phyloP scores from a whole-genome alignment of 208 protist species.

The Wallacemonas collosoma region DNA sequence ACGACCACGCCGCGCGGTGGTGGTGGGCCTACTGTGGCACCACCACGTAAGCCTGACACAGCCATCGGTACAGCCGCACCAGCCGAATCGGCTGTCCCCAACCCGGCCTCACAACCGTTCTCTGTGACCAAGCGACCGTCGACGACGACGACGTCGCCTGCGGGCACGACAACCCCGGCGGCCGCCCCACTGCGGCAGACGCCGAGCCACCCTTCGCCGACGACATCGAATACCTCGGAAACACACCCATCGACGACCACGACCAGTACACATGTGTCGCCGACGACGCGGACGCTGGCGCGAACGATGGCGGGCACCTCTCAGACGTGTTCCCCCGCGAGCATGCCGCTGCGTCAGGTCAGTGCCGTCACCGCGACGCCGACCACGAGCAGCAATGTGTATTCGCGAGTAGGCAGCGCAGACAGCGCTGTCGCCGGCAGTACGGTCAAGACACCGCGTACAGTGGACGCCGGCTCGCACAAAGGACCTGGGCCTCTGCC shows the following conservation, averaged over 20 bases:
- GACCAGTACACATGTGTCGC: background rate
- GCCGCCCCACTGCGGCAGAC: background rate
- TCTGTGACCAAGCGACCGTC: no score
- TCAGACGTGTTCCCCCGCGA: background rate
- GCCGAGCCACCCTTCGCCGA: no score
- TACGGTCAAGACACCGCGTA: background rate
- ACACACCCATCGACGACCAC: background rate
- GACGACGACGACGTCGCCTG: no score
- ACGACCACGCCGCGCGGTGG: background rate
- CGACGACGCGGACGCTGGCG: slow-evolving; percentile 4
- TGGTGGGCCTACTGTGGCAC: no score
- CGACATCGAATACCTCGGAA: background rate
- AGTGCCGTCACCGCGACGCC: background rate
- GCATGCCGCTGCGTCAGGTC: background rate
- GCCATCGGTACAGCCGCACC: background rate
- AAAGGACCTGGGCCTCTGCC: background rate
- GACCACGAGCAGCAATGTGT: background rate
- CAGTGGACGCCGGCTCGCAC: background rate
- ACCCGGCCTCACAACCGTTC: no score
- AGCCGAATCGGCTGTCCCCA: no score
- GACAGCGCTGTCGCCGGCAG: background rate
- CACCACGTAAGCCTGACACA: background rate
- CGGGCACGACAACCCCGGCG: background rate
- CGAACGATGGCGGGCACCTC: background rate
- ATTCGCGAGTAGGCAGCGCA: background rate